phyloP scores from a whole-genome alignment of 2,329 filamentous ascomycete genomes.

The Ophiostoma sp. region DNA sequence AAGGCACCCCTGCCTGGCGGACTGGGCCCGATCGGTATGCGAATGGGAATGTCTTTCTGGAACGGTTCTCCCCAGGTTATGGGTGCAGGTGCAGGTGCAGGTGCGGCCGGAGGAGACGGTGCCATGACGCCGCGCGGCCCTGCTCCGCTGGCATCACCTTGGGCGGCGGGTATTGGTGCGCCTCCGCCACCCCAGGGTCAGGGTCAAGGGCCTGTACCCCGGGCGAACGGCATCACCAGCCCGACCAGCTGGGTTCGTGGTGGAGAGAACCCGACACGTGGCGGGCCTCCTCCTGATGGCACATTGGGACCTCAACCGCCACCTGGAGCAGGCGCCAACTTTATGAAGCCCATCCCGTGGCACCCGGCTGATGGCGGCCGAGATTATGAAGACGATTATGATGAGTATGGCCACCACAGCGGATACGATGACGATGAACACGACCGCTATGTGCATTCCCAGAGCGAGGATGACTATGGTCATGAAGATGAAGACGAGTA shows the following conservation, averaged over 20 bases:
- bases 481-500: neutral
- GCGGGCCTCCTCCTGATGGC: neutral
- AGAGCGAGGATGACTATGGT: slow-evolving; percentile 13
- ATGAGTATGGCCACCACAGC: slow-evolving; percentile 2
- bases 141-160: neutral
- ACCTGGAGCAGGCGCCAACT: neutral
- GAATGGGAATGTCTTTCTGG: slow-evolving; percentile 13
- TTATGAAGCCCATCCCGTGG: neutral
- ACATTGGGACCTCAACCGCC: neutral
- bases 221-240: slow-evolving; percentile 9
- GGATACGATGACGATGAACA: slow-evolving; percentile 6
- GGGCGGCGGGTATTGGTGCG: neutral
- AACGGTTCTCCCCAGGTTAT: neutral
- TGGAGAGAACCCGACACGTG: neutral
- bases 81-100: neutral
- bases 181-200: neutral
- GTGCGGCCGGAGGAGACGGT: neutral
- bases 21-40: slow-evolving; percentile 1
- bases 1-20: neutral
- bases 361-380: neutral
- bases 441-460: neutral
- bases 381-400: slow-evolving; percentile 13
- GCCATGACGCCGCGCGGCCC: neutral
- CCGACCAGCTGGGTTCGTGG: slow-evolving; percentile 15
- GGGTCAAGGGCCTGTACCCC: neutral